Percentiles rank a stretch among this genome's conserved stretches.
Evolutionary conservation across 345 rosid species (phyloP).

Genomic region (Turritis glabra): DNA sequence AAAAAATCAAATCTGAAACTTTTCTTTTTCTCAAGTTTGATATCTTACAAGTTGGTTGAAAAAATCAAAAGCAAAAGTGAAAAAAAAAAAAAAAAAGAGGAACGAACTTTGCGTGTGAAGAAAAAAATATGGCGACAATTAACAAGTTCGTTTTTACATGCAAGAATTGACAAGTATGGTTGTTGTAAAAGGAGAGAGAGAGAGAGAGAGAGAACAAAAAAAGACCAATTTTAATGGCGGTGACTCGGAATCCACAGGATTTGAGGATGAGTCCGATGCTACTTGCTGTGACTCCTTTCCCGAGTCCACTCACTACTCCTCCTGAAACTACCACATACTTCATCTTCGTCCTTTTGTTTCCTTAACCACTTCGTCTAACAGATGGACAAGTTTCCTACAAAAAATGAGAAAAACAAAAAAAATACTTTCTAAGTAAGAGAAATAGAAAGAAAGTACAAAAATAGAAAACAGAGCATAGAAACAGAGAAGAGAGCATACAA

Average conservation of each 20-base stretch:
- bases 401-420: not conserved
- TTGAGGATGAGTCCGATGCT: conserved; percentile 56
- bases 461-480: conserved; percentile 19
- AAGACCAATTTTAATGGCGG: conserved; percentile 44
- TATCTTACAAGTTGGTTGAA: not conserved
- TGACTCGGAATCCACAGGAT: conserved; percentile 41
- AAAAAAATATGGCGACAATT: not conserved
- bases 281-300: conserved; percentile 68
- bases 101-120: conserved; percentile 23
- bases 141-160: conserved; percentile 25
- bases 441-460: not conserved
- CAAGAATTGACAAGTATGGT: not conserved
- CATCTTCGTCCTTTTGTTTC: conserved; percentile 36
- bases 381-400: conserved; percentile 11
- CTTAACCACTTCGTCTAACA: not conserved
- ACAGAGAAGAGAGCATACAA: conserved; percentile 1
- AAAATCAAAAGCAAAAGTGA: conserved; percentile 12
- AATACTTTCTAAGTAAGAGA: not conserved
- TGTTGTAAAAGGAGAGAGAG: not conserved
- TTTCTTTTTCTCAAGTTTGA: conserved; percentile 15
- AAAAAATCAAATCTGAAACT: conserved; percentile 32
- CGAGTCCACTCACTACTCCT: conserved; percentile 67
- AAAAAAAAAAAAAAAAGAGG: not conserved
- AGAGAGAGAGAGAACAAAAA: not conserved
- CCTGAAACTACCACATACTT: conserved; percentile 63